Percentiles rank a stretch among this genome's conserved stretches.
Conservation (phyloP, 352 stramenopile species). For the Pythium pyrilobum region DNA sequence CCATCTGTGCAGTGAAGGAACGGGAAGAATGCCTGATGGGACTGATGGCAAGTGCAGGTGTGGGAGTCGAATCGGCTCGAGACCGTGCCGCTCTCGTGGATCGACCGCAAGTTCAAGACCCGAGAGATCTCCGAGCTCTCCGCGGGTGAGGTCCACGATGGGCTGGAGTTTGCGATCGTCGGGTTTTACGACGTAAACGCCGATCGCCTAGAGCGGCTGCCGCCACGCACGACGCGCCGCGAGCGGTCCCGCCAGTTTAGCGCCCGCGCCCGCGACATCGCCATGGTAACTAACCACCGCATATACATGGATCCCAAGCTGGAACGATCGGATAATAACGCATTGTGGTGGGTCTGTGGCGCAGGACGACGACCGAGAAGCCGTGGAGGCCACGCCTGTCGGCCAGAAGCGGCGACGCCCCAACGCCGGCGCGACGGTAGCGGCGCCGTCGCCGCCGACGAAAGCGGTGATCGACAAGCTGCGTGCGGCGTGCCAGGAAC, state of each 20-base stretch:
- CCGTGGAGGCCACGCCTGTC: not conserved
- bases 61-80: slow-evolving; percentile 21
- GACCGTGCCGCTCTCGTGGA: slow-evolving; percentile 7
- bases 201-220: slow-evolving; percentile 7
- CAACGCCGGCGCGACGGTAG: not conserved
- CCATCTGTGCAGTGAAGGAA: too few relatives aligned
- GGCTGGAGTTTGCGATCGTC: slow-evolving; percentile 7
- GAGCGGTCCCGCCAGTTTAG: slow-evolving; percentile 16
- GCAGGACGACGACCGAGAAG: not conserved
- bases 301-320: too few relatives aligned
- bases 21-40: too few relatives aligned
- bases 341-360: not conserved
- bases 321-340: not conserved
- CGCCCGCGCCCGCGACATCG: slow-evolving; percentile 9
- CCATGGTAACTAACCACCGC: not conserved
- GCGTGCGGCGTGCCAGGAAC: slow-evolving; percentile 45
- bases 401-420: slow-evolving; percentile 5
- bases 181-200: slow-evolving; percentile 15
- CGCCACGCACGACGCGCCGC: not conserved
- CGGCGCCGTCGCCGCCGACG: not conserved
- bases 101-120: slow-evolving; percentile 1
- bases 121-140: not conserved
- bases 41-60: slow-evolving; percentile 4
- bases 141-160: not conserved
- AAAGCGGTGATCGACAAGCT: slow-evolving; percentile 30